Conservation (phyloP, 2,329 filamentous ascomycete genomes). For the Plectosphaerella sp. region DNA sequence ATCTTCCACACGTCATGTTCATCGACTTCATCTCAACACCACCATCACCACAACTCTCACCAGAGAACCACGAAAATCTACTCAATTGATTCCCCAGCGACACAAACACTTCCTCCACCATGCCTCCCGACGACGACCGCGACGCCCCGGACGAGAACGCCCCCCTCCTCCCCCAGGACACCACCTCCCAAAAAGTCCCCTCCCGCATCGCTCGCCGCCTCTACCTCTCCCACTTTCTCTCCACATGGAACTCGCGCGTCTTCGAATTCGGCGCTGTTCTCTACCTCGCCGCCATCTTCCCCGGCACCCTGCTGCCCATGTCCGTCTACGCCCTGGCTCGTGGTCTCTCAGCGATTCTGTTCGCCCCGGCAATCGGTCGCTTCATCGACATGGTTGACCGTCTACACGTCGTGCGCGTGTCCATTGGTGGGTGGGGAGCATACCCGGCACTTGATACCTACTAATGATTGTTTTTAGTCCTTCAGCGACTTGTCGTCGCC, state of each 20-base stretch:
- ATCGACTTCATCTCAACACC: too few species aligned
- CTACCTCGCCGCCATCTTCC: constrained; percentile 36
- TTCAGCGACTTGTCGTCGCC: constrained; percentile 9
- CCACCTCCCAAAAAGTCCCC: not conserved
- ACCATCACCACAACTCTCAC: too few species aligned
- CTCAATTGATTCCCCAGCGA: too few species aligned
- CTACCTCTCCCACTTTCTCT: constrained; percentile 40
- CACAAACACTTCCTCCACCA: too few species aligned
- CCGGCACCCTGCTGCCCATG: constrained; percentile 46
- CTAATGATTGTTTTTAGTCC: constrained; percentile 12
- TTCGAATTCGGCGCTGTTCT: constrained; percentile 44
- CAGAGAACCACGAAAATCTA: too few species aligned
- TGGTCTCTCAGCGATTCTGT: constrained; percentile 3
- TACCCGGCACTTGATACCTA: not conserved
- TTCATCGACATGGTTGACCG: constrained; percentile 41
- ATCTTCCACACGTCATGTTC: too few species aligned
- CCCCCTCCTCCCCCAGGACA: not conserved
- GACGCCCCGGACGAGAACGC: not conserved
- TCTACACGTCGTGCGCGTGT: constrained; percentile 29
- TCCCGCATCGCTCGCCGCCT: constrained; percentile 15
- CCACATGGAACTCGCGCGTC: constrained; percentile 42
- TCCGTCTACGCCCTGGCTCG: constrained; percentile 45
- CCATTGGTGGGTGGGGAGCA: constrained; percentile 14
- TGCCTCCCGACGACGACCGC: not conserved
- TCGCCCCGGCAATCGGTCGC: constrained; percentile 39